A percentile compares a stretch with the other conserved stretches of the same genome.
Evolutionary conservation across 345 rosid species (phyloP).

Genomic region (Chamaenerion angustifolium): DNA sequence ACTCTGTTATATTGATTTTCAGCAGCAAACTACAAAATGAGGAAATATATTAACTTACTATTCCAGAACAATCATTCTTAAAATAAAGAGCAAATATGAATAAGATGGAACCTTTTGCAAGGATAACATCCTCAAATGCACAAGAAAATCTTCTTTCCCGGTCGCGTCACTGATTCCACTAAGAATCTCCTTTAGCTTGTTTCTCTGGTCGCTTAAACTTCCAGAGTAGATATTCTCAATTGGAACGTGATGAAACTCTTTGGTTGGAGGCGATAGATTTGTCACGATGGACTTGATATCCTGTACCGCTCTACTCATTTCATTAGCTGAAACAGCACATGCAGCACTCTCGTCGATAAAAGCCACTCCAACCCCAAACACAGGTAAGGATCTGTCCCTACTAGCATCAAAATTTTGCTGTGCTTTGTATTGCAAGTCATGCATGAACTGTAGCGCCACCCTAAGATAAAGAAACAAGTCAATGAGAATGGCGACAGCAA

Average conservation of each 20-base stretch:
- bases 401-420: constrained; percentile 78
- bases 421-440: constrained; percentile 65
- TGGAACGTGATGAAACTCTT: constrained; percentile 52
- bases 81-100: background rate
- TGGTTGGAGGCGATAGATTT: constrained; percentile 42
- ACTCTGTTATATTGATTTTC: constrained; percentile 67
- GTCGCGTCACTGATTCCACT: constrained; percentile 46
- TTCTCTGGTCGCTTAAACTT: constrained; percentile 28
- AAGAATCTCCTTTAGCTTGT: constrained; percentile 36
- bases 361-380: constrained; percentile 85
- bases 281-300: constrained; percentile 36
- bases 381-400: constrained; percentile 64
- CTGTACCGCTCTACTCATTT: constrained; percentile 21
- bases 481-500: too few relatives aligned
- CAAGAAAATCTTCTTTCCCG: constrained; percentile 76
- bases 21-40: constrained; percentile 44
- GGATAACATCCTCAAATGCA: constrained; percentile 45
- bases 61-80: background rate
- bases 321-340: constrained; percentile 14
- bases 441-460: constrained; percentile 77
- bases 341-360: constrained; percentile 54
- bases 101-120: constrained; percentile 54
- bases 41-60: background rate
- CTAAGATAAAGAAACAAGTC: constrained; percentile 15
- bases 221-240: constrained; percentile 38